phyloP scores from a whole-genome alignment of 2,329 filamentous ascomycete genomes.

The Aspergillus melleus region DNA sequence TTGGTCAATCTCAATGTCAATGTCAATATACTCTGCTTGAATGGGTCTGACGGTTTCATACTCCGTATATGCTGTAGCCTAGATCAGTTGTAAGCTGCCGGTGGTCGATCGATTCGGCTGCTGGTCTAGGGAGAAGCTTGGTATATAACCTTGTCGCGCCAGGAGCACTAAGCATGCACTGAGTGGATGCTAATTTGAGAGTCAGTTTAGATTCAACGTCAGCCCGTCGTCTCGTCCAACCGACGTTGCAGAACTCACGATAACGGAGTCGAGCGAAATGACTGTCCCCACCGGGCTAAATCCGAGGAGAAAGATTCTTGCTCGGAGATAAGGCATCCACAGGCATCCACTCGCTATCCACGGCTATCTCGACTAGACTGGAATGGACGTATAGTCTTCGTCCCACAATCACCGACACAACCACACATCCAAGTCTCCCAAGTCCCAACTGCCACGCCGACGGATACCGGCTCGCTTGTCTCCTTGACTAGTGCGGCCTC shows the following conservation, averaged over 20 bases:
- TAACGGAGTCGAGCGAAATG: background rate
- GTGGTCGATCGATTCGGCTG: too few relatives aligned
- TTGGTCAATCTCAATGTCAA: too few relatives aligned
- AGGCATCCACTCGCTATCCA: conserved; percentile 8
- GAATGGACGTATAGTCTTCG: background rate
- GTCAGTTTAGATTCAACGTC: too few relatives aligned
- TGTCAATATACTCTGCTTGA: too few relatives aligned
- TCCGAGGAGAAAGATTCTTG: background rate
- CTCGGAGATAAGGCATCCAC: conserved; percentile 15
- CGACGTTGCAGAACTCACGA: background rate
- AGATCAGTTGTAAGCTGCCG: background rate
- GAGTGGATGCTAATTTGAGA: too few relatives aligned
- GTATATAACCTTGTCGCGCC: background rate
- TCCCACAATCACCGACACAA: background rate
- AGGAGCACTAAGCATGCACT: background rate
- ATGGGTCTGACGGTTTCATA: too few relatives aligned
- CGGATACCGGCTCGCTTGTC: background rate
- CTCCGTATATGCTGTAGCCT: background rate
- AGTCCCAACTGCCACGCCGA: background rate
- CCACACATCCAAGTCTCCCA: background rate
- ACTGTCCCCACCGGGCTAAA: background rate
- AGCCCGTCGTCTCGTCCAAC: background rate
- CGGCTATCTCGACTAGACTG: background rate
- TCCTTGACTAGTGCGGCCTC: background rate
- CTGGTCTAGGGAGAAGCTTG: background rate